Conservation (phyloP, 192 early-diverging fungal genomes). For the Mortierella hygrophila region DNA sequence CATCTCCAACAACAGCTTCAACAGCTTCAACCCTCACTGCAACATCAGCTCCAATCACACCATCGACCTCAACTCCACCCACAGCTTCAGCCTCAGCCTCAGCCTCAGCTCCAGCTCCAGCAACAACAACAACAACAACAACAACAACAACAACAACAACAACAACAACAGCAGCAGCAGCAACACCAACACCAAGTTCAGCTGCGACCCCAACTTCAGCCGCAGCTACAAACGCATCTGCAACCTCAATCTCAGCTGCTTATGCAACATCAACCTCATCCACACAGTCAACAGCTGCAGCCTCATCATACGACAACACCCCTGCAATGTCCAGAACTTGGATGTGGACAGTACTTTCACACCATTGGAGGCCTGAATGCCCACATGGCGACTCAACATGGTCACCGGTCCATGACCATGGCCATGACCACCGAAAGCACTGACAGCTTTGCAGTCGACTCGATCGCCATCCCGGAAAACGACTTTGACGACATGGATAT, state of each 20-base stretch:
- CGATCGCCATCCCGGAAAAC: constrained; percentile 44
- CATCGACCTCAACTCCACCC: neutral
- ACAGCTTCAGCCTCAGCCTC: neutral
- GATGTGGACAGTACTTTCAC: constrained; percentile 45
- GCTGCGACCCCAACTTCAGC: neutral
- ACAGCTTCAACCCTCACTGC: neutral
- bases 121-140: neutral
- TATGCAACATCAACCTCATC: neutral
- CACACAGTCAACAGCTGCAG: neutral
- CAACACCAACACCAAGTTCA: neutral
- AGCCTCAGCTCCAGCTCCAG: neutral
- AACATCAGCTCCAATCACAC: neutral
- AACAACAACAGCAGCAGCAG: neutral
- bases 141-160: neutral
- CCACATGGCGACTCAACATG: constrained; percentile 54
- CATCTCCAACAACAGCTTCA: neutral
- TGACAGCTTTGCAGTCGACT: constrained; percentile 12
- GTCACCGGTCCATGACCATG: constrained; percentile 47
- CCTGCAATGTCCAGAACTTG: constrained; percentile 42
- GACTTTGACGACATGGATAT: constrained; percentile 36
- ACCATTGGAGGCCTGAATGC: constrained; percentile 17
- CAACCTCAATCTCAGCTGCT: constrained; percentile 21
- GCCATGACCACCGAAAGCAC: constrained; percentile 32
- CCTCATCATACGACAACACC: constrained; percentile 10
- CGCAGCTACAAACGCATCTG: neutral